Evolutionary conservation across 1,139 yeast genomes (phyloP).

Genomic region (Oligophagozyma castellii): DNA sequence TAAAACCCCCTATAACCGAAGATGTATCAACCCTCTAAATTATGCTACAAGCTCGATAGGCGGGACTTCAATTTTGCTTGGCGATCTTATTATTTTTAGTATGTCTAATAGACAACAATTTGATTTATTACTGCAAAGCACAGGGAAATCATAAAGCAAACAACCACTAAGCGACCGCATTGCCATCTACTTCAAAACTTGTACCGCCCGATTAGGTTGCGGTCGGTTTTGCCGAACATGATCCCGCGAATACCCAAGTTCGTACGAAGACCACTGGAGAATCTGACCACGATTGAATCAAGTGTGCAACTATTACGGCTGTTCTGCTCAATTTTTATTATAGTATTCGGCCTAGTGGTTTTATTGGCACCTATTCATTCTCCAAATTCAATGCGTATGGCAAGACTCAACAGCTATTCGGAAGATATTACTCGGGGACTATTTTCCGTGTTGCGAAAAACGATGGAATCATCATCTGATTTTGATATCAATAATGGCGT

Average conservation of each 20-base stretch:
- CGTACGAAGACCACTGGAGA: constrained; percentile 10
- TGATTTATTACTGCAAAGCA: too few species aligned
- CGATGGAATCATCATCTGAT: constrained; percentile 13
- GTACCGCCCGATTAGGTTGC: too few species aligned
- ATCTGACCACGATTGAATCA: constrained; percentile 15
- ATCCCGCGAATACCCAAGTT: constrained; percentile 1
- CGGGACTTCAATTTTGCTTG: too few species aligned
- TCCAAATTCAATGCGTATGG: constrained; percentile 14
- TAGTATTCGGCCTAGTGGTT: constrained; percentile 11
- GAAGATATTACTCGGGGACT: constrained; percentile 18
- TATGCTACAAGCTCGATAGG: too few species aligned
- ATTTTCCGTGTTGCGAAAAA: constrained; percentile 12
- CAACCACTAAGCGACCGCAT: too few species aligned
- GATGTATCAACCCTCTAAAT: too few species aligned
- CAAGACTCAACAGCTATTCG: constrained; percentile 14
- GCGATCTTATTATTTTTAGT: too few species aligned
- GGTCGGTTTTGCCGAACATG: too few species aligned
- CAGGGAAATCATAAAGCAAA: too few species aligned
- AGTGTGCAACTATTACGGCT: constrained; percentile 13
- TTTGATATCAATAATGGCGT: constrained; percentile 19
- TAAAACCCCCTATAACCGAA: too few species aligned
- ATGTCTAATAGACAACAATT: too few species aligned
- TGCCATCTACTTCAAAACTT: too few species aligned
- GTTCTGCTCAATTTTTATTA: constrained; percentile 10
- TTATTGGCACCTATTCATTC: constrained; percentile 11